Evolutionary conservation across 306 rosid genomes (phyloP).

Genomic region (Senna tora): DNA sequence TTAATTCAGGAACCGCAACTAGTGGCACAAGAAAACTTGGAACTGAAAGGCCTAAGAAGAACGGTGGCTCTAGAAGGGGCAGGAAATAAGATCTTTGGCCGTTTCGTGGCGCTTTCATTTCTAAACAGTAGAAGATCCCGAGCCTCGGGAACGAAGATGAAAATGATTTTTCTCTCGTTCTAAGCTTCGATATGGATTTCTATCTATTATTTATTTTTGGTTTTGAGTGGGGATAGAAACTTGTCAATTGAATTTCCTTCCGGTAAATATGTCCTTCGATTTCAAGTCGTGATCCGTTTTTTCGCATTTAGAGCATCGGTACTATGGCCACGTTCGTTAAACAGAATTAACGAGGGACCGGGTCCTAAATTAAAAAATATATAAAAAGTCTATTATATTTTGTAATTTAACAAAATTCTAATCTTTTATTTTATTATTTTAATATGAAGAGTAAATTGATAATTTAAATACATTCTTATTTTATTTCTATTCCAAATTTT

Average conservation of each 20-base stretch:
- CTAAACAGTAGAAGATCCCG: slow-evolving; percentile 68
- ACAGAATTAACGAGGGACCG: too few relatives aligned
- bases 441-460: too few relatives aligned
- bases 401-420: too few relatives aligned
- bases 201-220: background rate
- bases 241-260: background rate
- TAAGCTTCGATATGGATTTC: slow-evolving; percentile 21
- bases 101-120: slow-evolving; percentile 44
- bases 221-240: background rate
- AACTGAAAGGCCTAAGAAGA: slow-evolving; percentile 51
- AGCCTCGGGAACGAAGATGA: slow-evolving; percentile 78
- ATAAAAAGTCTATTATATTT: too few relatives aligned
- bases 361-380: too few relatives aligned
- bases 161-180: slow-evolving; percentile 26
- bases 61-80: slow-evolving; percentile 54
- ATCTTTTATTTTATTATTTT: too few relatives aligned
- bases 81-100: slow-evolving; percentile 44
- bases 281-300: too few relatives aligned
- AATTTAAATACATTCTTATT: too few relatives aligned
- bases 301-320: too few relatives aligned
- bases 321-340: too few relatives aligned
- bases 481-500: too few relatives aligned
- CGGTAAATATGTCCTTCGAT: background rate
- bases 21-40: slow-evolving; percentile 50
- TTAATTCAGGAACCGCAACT: slow-evolving; percentile 34